phyloP scores from a whole-genome alignment of 495 filamentous ascomycete genomes.

The Bathelium albidoporum region DNA sequence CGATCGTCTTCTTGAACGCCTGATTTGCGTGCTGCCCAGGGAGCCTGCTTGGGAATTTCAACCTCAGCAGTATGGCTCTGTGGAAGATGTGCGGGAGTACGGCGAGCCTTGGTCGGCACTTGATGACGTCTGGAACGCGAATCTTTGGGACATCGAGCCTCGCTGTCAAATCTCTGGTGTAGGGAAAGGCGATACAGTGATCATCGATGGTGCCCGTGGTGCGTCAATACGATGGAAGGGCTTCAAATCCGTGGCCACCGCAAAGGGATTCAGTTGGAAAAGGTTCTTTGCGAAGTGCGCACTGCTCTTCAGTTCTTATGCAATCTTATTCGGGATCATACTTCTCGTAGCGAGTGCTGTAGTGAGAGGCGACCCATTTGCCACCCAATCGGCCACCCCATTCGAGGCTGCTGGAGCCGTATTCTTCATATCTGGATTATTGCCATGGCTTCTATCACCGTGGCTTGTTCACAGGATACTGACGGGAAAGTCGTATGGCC shows the following conservation, averaged over 20 bases:
- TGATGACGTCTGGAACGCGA: conserved; percentile 26
- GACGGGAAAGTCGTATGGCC: not conserved
- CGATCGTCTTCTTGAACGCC: conserved; percentile 35
- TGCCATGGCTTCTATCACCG: conserved; percentile 7
- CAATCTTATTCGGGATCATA: conserved; percentile 1
- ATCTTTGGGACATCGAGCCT: conserved; percentile 40
- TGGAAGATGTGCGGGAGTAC: not conserved
- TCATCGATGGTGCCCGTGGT: conserved; percentile 31
- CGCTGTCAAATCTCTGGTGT: conserved; percentile 31
- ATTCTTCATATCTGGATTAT: not conserved
- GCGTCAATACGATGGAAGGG: conserved; percentile 32
- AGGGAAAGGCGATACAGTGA: conserved; percentile 31
- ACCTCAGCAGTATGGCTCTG: not conserved
- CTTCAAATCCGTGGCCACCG: conserved; percentile 20
- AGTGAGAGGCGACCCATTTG: not conserved
- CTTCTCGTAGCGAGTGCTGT: not conserved
- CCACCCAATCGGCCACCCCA: not conserved
- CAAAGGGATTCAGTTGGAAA: conserved; percentile 13
- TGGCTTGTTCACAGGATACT: conserved; percentile 19
- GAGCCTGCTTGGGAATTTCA: conserved; percentile 1
- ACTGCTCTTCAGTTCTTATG: conserved; percentile 2
- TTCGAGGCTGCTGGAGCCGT: not conserved
- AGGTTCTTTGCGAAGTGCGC: conserved; percentile 11
- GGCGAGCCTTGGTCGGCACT: conserved; percentile 24
- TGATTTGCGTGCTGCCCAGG: conserved; percentile 32